Percentiles rank a stretch among this genome's conserved stretches.
These are phyloP conservation scores for Erythrophleum fordii DNA, from an alignment of 306 rosid genomes.

Conservation along the genomic window DNA sequence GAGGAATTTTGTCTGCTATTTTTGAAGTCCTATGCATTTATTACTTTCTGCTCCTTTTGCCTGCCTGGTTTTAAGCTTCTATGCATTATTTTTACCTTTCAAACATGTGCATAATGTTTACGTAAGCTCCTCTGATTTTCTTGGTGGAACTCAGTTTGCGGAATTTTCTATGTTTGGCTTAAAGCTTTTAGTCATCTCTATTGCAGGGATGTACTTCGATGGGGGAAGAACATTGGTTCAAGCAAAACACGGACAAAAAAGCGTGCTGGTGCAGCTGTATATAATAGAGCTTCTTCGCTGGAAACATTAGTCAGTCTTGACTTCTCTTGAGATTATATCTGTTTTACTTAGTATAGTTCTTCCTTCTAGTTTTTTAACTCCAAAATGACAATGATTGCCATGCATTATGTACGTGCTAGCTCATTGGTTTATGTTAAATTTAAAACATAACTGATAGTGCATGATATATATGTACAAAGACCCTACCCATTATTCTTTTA, in stretches of 20 bases:
- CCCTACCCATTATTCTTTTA: neutral
- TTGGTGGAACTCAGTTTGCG: conserved; percentile 7
- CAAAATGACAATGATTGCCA: neutral
- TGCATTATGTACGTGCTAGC: neutral
- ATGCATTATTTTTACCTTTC: neutral
- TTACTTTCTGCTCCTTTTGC: neutral
- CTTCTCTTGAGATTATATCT: neutral
- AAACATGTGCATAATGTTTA: neutral
- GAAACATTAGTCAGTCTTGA: conserved; percentile 76
- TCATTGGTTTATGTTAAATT: neutral
- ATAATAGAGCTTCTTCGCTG: conserved; percentile 90
- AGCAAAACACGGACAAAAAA: conserved; percentile 75
- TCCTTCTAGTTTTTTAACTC: conserved; percentile 29
- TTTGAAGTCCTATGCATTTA: neutral
- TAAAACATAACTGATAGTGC: conserved; percentile 4
- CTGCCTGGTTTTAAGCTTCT: neutral
- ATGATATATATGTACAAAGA: neutral
- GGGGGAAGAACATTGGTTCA: conserved; percentile 84
- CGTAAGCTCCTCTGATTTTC: neutral
- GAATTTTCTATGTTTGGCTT: conserved; percentile 16
- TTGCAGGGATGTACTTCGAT: conserved; percentile 84
- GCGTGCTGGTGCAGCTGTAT: conserved; percentile 90
- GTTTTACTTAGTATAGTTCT: neutral
- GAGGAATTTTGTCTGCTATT: neutral
- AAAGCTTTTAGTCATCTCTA: conserved; percentile 30